Evolutionary conservation across 345 rosid species (phyloP), one percentile per base, ranked within the genome.

Genomic region (Hevea brasiliensis): DNA sequence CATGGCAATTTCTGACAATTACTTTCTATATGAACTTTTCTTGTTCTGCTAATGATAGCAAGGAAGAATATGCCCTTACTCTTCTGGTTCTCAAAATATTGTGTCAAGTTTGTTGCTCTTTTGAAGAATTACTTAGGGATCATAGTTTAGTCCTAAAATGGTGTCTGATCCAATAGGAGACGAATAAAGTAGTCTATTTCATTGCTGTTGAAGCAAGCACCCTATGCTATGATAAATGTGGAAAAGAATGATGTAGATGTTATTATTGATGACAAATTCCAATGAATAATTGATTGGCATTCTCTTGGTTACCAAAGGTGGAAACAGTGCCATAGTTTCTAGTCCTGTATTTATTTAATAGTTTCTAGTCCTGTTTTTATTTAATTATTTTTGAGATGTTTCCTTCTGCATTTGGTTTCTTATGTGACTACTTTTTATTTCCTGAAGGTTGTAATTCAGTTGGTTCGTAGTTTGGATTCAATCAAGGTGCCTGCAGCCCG

Each of bases 401-500:
- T 51, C 15, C 23, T 23, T 21, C 59, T 50, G 64, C 72, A 57
- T 26, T 54, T 48, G 15, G 20, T 26, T 11, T 62, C 20, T 41
- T 21, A 13, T 44, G 0, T 67, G 65, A 32, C 24, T 64, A 32
- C 1, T 6, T 67, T 61, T 72, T 56, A 4, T 48, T 58, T 53
- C 72, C 65, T 68, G 44, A 83, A 95, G 99, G 98, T 92, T 67
- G 81, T 92, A 62, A 82, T 91, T 69, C 96, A 89, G 84, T 77
- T 95, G 81, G 78, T 95, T 64, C 88, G 91, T 74, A 80, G 86
- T 81, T 84, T 95, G 82, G 99, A 95, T 81, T 85, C 97, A 68
- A 81, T 95, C 81, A 92, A 84, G 84, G 89, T 92, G 67, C 81
- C 98, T 67, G 87, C 90, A 71, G 97, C 96, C 65, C 98, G 99